Conservation (phyloP, 768 basidiomycete species). For the Tephrocybe sp. region DNA sequence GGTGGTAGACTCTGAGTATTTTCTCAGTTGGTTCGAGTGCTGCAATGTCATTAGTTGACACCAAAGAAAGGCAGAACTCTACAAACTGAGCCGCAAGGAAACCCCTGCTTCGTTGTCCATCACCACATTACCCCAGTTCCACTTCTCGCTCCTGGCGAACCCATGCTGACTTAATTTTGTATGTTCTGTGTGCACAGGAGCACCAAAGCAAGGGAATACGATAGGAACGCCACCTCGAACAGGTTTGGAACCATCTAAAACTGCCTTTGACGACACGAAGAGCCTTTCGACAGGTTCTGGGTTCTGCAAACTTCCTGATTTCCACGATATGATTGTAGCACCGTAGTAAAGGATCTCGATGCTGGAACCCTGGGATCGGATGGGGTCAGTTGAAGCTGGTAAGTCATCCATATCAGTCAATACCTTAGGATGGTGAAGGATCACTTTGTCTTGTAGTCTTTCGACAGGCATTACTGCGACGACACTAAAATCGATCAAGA, state of each 20-base stretch:
- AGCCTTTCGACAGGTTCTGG: slow-evolving; percentile 59
- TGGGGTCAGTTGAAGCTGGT: neutral
- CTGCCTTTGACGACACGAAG: slow-evolving; percentile 80
- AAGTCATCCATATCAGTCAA: slow-evolving; percentile 1
- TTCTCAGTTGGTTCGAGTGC: slow-evolving; percentile 63
- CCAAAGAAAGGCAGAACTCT: neutral
- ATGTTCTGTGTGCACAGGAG: slow-evolving; percentile 76
- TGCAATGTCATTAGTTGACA: slow-evolving; percentile 24
- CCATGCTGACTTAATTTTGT: slow-evolving; percentile 80
- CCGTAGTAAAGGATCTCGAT: slow-evolving; percentile 75
- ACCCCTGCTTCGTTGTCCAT: slow-evolving; percentile 71
- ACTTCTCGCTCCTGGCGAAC: slow-evolving; percentile 78
- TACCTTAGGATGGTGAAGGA: slow-evolving; percentile 68
- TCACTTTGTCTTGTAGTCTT: slow-evolving; percentile 38
- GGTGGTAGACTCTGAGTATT: slow-evolving; percentile 60
- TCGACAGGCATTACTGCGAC: slow-evolving; percentile 54
- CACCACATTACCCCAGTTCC: slow-evolving; percentile 66
- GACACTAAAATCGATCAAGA: neutral
- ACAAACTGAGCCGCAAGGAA: slow-evolving; percentile 76
- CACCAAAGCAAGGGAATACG: slow-evolving; percentile 89
- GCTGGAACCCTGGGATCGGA: slow-evolving; percentile 53
- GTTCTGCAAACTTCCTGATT: slow-evolving; percentile 39
- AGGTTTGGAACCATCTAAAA: slow-evolving; percentile 79
- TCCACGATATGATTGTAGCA: slow-evolving; percentile 89
- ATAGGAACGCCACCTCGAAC: slow-evolving; percentile 56